phyloP scores from a whole-genome alignment of 1,284 basidiomycete genomes.

The Leccinum griseonigrum region DNA sequence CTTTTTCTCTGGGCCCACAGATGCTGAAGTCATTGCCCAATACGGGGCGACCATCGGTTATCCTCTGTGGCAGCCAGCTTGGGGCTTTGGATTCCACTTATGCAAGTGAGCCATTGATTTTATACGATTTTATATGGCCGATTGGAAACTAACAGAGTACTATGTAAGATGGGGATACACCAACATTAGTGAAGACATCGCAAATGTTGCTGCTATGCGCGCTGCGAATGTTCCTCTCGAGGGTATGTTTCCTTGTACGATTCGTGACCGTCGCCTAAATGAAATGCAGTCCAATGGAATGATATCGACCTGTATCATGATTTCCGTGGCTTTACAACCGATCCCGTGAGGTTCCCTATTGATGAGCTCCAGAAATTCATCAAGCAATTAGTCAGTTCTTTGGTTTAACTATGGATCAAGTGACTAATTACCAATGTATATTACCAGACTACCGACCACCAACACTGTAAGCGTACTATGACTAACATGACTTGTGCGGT shows the following conservation, averaged over 20 bases:
- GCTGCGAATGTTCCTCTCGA: conserved; percentile 64
- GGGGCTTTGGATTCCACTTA: conserved; percentile 71
- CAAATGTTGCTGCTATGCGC: conserved; percentile 58
- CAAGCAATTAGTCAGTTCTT: conserved; percentile 38
- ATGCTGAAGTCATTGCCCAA: conserved; percentile 63
- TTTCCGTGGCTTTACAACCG: conserved; percentile 65
- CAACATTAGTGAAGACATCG: conserved; percentile 45
- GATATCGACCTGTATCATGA: conserved; percentile 74
- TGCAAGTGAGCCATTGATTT: conserved; percentile 44
- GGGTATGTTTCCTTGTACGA: conserved; percentile 35
- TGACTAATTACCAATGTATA: conserved; percentile 36
- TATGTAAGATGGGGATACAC: conserved; percentile 52
- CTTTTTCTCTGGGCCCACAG: conserved; percentile 69
- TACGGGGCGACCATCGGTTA: conserved; percentile 59
- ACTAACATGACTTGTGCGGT: neutral
- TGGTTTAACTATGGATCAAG: neutral
- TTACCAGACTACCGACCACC: conserved; percentile 36
- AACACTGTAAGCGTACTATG: conserved; percentile 36
- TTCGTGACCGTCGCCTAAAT: neutral
- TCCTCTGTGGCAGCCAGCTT: conserved; percentile 65
- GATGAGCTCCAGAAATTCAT: conserved; percentile 64
- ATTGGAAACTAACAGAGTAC: neutral
- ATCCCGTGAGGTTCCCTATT: conserved; percentile 60
- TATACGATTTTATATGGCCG: neutral
- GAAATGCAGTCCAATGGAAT: conserved; percentile 33